Evolutionary conservation across 169 alveolate genomes (phyloP).

Genomic region (Ichthyophthirius multifiliis): DNA sequence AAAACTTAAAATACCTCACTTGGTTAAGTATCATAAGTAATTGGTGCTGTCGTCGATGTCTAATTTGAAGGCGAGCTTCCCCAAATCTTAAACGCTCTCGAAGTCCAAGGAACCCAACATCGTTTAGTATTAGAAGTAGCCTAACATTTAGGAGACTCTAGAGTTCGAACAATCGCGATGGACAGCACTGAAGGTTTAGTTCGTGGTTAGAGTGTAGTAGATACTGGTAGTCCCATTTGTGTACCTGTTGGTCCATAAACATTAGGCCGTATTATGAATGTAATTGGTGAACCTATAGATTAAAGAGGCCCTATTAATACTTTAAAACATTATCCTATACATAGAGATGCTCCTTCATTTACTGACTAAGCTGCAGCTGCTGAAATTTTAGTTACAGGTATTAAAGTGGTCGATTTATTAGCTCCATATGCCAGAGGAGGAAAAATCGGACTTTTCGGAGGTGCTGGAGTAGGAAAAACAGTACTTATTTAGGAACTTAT

Average conservation of each 20-base stretch:
- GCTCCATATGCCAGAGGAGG: slow-evolving; percentile 99
- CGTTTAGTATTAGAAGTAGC: slow-evolving; percentile 95
- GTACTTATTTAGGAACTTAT: slow-evolving; percentile 97
- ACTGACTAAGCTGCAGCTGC: slow-evolving; percentile 93
- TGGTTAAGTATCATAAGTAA: slow-evolving; percentile 93
- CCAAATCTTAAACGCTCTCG: slow-evolving; percentile 93
- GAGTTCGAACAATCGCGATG: slow-evolving; percentile 96
- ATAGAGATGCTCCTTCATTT: slow-evolving; percentile 96
- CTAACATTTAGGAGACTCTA: slow-evolving; percentile 92
- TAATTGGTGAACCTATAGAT: slow-evolving; percentile 98
- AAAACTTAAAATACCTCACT: neutral
- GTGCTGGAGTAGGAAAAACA: slow-evolving; percentile 99
- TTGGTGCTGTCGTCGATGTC: slow-evolving; percentile 98
- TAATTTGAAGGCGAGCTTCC: slow-evolving; percentile 95
- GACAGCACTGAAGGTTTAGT: slow-evolving; percentile 97
- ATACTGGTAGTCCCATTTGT: slow-evolving; percentile 94
- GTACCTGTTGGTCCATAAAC: slow-evolving; percentile 91
- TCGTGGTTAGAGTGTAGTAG: slow-evolving; percentile 94
- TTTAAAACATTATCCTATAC: slow-evolving; percentile 86
- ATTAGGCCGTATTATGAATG: slow-evolving; percentile 97
- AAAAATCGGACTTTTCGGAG: slow-evolving; percentile 98
- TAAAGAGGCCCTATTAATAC: slow-evolving; percentile 95
- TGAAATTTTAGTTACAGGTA: slow-evolving; percentile 91
- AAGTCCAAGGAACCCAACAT: slow-evolving; percentile 87
- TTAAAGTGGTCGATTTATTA: slow-evolving; percentile 94